Conservation (phyloP, 805 yeast genomes). For the Nakazawaea populi region DNA sequence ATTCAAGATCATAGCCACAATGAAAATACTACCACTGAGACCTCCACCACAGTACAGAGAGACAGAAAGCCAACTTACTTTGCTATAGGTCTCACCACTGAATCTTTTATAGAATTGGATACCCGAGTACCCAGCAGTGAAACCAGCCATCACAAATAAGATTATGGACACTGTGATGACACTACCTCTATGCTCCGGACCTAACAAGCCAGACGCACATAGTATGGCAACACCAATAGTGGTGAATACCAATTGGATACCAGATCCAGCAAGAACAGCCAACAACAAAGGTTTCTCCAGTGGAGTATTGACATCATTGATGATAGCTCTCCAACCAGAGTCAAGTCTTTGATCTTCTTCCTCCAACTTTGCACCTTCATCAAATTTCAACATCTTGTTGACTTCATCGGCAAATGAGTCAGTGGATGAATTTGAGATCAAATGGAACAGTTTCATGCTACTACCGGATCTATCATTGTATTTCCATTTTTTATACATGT, state of each 20-base stretch:
- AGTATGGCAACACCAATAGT: slow-evolving; percentile 54
- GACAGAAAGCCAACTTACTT: slow-evolving; percentile 27
- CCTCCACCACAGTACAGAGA: slow-evolving; percentile 43
- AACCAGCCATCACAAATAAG: slow-evolving; percentile 63
- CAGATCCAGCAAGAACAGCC: slow-evolving; percentile 61
- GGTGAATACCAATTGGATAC: slow-evolving; percentile 67
- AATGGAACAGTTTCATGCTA: background rate
- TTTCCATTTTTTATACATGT: slow-evolving; percentile 4
- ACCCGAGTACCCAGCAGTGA: slow-evolving; percentile 69
- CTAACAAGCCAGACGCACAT: slow-evolving; percentile 52
- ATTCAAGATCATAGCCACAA: slow-evolving; percentile 51
- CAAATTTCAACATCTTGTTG: slow-evolving; percentile 12
- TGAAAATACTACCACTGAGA: slow-evolving; percentile 41
- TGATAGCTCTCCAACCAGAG: slow-evolving; percentile 48
- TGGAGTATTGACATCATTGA: slow-evolving; percentile 45
- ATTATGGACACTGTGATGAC: slow-evolving; percentile 54
- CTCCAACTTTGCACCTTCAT: slow-evolving; percentile 18
- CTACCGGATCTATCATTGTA: background rate
- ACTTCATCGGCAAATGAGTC: slow-evolving; percentile 11
- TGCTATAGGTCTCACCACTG: slow-evolving; percentile 31
- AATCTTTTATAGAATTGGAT: slow-evolving; percentile 56
- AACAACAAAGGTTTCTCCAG: slow-evolving; percentile 46
- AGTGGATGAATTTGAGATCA: background rate
- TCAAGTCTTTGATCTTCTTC: slow-evolving; percentile 6
- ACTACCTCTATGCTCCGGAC: slow-evolving; percentile 65